A percentile compares a stretch with the other conserved stretches of the same genome.
phyloP scores from a whole-genome alignment of 805 yeast species.

The Nakazawaea sp. region DNA sequence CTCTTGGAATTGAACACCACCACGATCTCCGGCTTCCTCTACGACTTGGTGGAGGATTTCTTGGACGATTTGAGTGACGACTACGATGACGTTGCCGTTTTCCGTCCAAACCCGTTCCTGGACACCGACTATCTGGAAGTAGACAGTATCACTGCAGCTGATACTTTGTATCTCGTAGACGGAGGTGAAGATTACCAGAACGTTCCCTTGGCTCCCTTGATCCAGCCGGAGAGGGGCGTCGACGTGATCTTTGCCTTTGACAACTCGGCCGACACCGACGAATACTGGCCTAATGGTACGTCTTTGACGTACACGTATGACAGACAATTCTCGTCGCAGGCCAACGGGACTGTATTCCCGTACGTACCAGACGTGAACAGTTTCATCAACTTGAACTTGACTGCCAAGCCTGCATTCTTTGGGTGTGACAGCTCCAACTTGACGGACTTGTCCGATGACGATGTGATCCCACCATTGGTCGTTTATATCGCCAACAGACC shows the following conservation, averaged over 20 bases:
- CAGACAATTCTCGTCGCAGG: constrained; percentile 39
- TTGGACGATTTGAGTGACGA: constrained; percentile 39
- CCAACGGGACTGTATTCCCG: constrained; percentile 64
- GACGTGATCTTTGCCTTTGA: constrained; percentile 64
- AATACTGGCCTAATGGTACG: constrained; percentile 62
- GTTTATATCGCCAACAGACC: constrained; percentile 75
- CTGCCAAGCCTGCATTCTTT: constrained; percentile 69
- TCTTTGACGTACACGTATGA: constrained; percentile 49
- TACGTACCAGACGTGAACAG: constrained; percentile 68
- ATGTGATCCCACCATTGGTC: constrained; percentile 58
- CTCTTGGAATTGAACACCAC: constrained; percentile 51
- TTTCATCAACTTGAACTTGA: constrained; percentile 52
- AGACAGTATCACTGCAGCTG: constrained; percentile 30
- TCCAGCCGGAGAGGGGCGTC: constrained; percentile 52
- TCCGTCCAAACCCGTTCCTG: constrained; percentile 66
- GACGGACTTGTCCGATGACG: constrained; percentile 30
- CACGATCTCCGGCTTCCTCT: constrained; percentile 38
- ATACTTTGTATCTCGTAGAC: constrained; percentile 53
- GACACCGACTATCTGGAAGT: constrained; percentile 30
- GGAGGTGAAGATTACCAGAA: constrained; percentile 79
- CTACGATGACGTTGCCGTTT: constrained; percentile 64
- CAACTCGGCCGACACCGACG: constrained; percentile 57
- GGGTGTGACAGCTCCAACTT: constrained; percentile 70
- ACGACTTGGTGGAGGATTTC: constrained; percentile 36
- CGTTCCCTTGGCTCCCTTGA: constrained; percentile 59